Base-by-base conservation (phyloP, 441 rosid species). In the Lepidium campestre region DNA sequence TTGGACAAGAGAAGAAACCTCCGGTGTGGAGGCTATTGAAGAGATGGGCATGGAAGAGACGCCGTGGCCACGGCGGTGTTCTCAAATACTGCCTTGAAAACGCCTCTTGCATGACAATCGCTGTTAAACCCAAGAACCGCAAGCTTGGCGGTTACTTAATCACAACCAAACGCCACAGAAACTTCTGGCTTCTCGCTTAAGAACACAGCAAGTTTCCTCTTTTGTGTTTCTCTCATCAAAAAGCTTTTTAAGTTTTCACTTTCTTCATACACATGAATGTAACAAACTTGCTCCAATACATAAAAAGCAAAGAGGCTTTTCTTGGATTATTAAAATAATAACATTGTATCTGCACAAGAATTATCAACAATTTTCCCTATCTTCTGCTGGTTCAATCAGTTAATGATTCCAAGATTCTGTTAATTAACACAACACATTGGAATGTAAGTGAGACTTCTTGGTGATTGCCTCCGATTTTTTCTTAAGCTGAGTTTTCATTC, bases 161-260 rank as follows among this genome's bases (percentile, higher is more conserved):
- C 74, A 88, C 96, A 63, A 90, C 94, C 44, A 90, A 88, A 60
- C 85, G 93, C 54, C 98, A 87, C 74, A 86, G 85, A 49, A 88
- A 87, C 13, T 93, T 93, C 75, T 90, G 97, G 98, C 96, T 90
- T 49, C 80, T 90, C 35, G 97, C 97, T 74, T 87, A 64, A 78
- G 7, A 14, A 49, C 56, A 50, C 9, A 3, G 0, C 40, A 65
- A 41, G 42, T 34, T 58, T 45, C 34, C 42, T 17, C 40, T 57
- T 41, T 48, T 40, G 42, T 70, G 15, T 41, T 65, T 72, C 62
- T 34, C 58, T 57, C 39, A 64, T 40, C 75, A 18, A 40, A 45
- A 71, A 50, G 39, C 49, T 14, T 48, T 68, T 5, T 3, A 2
- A 5, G 6, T 46, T 64, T 64, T 59, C 12, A 0, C 22, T 34